These are phyloP conservation scores for Stylonectria norvegica DNA, from an alignment of 2,329 filamentous ascomycete species.

Conservation along the genomic window DNA sequence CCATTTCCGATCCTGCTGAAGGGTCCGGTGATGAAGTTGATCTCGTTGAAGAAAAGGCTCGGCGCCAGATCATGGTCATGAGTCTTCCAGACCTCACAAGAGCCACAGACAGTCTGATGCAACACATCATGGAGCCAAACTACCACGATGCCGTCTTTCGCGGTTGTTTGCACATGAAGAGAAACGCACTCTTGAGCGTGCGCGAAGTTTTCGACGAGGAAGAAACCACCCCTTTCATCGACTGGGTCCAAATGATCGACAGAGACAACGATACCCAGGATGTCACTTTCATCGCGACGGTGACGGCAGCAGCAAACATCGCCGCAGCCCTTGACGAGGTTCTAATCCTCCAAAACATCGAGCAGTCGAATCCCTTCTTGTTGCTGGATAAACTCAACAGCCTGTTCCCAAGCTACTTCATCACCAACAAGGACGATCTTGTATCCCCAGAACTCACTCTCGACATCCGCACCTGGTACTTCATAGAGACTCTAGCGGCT, in stretches of 20 bases:
- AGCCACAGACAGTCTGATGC: slow-evolving; percentile 27
- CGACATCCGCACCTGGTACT: slow-evolving; percentile 35
- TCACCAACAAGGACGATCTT: slow-evolving; percentile 12
- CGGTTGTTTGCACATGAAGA: slow-evolving; percentile 24
- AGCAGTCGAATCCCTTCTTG: slow-evolving; percentile 14
- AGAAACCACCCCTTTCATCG: slow-evolving; percentile 25
- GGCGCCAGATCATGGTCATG: slow-evolving; percentile 21
- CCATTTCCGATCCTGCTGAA: background rate
- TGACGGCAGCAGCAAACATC: slow-evolving; percentile 35
- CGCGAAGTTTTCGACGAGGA: slow-evolving; percentile 24
- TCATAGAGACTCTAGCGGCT: slow-evolving; percentile 28
- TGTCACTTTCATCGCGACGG: slow-evolving; percentile 3
- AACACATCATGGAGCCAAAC: slow-evolving; percentile 19
- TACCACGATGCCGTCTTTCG: slow-evolving; percentile 18
- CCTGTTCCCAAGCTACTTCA: slow-evolving; percentile 30
- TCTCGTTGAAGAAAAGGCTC: slow-evolving; percentile 9
- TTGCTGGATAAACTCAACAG: slow-evolving; percentile 32
- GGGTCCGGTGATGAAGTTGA: background rate
- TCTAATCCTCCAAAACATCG: slow-evolving; percentile 7
- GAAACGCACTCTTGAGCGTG: slow-evolving; percentile 24
- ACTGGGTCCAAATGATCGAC: slow-evolving; percentile 18
- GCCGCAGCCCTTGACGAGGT: slow-evolving; percentile 33
- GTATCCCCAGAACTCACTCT: slow-evolving; percentile 28
- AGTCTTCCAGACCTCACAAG: slow-evolving; percentile 27
- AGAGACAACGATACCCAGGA: slow-evolving; percentile 2